Conservation (phyloP, 129 eudicot genomes). For the Escallonia herrerae region DNA sequence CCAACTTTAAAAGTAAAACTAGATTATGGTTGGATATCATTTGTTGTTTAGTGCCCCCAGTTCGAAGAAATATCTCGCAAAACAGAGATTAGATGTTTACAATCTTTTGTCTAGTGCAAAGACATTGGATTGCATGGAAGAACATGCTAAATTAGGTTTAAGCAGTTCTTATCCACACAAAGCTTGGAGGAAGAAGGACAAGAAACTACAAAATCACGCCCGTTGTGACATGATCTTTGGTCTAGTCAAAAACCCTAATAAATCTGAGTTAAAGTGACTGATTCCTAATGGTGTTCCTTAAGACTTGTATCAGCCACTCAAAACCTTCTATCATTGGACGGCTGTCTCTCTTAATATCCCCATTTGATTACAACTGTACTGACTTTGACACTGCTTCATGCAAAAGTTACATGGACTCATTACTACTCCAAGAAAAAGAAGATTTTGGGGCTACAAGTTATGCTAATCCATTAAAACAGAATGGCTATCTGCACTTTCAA, state of each 20-base stretch:
- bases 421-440: background rate
- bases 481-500: too few relatives aligned
- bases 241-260: conserved; percentile 8
- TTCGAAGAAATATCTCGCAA: background rate
- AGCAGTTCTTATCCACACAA: conserved; percentile 16
- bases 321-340: too few relatives aligned
- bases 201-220: conserved; percentile 6
- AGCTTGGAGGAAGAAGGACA: background rate
- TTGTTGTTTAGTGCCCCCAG: background rate
- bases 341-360: background rate
- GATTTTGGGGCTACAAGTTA: too few relatives aligned
- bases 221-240: conserved; percentile 16
- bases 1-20: background rate
- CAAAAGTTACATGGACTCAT: background rate
- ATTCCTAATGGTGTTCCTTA: conserved; percentile 14
- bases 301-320: background rate
- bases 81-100: background rate
- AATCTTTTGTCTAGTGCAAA: too few relatives aligned
- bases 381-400: background rate
- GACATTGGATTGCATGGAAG: background rate
- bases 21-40: background rate
- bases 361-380: background rate
- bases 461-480: too few relatives aligned
- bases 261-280: conserved; percentile 14
- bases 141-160: conserved; percentile 6